These are phyloP conservation scores for Cinnamomum micranthum DNA, from an alignment of 164 flowering plant species.

Conservation along the genomic window DNA sequence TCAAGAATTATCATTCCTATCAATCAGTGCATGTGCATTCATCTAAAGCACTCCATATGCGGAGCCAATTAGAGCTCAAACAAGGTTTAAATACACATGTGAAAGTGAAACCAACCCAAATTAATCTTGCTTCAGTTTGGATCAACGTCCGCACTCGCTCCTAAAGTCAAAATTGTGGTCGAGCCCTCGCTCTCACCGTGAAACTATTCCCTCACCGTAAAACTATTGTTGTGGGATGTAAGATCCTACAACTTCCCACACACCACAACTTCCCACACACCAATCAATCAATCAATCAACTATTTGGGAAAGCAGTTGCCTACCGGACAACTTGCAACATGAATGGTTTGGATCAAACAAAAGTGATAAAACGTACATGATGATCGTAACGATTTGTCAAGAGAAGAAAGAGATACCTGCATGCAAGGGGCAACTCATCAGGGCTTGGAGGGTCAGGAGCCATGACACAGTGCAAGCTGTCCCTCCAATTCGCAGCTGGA, in stretches of 20 bases:
- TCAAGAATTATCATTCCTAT: too few relatives aligned
- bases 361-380: neutral
- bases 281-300: neutral
- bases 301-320: neutral
- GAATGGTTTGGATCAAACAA: neutral
- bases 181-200: too few relatives aligned
- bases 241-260: too few relatives aligned
- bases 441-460: constrained; percentile 20
- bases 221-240: too few relatives aligned
- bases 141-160: too few relatives aligned
- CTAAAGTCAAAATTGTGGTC: too few relatives aligned
- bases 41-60: too few relatives aligned
- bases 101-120: neutral
- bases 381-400: neutral
- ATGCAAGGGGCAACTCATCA: constrained; percentile 28
- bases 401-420: constrained; percentile 12
- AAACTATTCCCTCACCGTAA: too few relatives aligned
- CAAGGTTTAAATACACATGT: too few relatives aligned
- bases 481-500: constrained; percentile 37
- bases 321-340: neutral
- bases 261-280: neutral
- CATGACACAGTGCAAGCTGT: constrained; percentile 21
- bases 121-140: neutral
- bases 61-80: too few relatives aligned
- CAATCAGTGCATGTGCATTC: too few relatives aligned